phyloP scores from a whole-genome alignment of 371 early-diverging fungal genomes.

The Rhizopus microsporus region DNA sequence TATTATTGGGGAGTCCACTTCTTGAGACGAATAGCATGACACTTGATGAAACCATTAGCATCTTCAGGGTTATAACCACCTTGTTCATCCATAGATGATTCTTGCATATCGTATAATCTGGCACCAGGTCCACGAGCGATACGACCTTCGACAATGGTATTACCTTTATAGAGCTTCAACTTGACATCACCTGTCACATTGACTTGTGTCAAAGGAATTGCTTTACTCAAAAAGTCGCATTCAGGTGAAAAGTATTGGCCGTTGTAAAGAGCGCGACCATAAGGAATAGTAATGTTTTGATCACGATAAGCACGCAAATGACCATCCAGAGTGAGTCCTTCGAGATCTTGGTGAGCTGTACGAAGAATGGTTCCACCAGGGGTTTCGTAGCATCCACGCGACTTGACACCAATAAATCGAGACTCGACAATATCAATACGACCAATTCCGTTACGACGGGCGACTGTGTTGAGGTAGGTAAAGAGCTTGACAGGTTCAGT shows the following conservation, averaged over 20 bases:
- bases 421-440: conserved; percentile 98
- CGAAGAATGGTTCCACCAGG: conserved; percentile 96
- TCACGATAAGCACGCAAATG: conserved; percentile 92
- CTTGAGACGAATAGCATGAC: conserved; percentile 94
- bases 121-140: conserved; percentile 70
- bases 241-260: conserved; percentile 97
- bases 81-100: conserved; percentile 93
- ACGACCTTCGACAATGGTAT: conserved; percentile 87
- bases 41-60: conserved; percentile 96
- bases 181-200: conserved; percentile 90
- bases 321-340: conserved; percentile 93
- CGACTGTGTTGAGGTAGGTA: conserved; percentile 92
- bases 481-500: conserved; percentile 85
- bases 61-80: conserved; percentile 92
- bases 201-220: conserved; percentile 81
- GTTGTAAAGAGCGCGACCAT: conserved; percentile 84
- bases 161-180: conserved; percentile 96
- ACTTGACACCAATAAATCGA: conserved; percentile 98
- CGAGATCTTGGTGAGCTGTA: conserved; percentile 93
- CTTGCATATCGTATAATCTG: conserved; percentile 92
- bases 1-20: conserved; percentile 68
- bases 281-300: conserved; percentile 79
- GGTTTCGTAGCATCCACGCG: conserved; percentile 97
- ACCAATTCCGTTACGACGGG: conserved; percentile 95
- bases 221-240: conserved; percentile 83